These are phyloP conservation scores for Candida alai DNA, from an alignment of 805 yeast genomes.

Conservation along the genomic window DNA sequence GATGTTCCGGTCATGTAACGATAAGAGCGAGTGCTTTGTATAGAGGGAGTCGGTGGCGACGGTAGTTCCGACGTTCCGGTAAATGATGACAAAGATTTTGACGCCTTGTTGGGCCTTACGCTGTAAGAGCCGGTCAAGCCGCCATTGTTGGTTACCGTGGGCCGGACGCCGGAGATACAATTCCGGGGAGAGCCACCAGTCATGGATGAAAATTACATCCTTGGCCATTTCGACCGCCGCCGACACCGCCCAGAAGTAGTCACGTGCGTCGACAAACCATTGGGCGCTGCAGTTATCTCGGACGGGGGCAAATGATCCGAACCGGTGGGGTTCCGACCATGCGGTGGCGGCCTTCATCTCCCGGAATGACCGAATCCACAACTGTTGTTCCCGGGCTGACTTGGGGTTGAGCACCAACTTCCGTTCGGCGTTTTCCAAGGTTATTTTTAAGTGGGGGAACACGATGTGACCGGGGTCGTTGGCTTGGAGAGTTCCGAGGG, in stretches of 20 bases:
- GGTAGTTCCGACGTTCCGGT: conserved; percentile 89
- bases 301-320: conserved; percentile 90
- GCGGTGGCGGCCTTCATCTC: conserved; percentile 62
- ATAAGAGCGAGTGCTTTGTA: conserved; percentile 89
- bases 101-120: conserved; percentile 94
- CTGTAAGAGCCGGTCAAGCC: conserved; percentile 83
- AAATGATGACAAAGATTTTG: conserved; percentile 84
- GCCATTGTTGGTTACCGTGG: conserved; percentile 89
- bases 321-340: conserved; percentile 68
- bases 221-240: conserved; percentile 90
- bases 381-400: conserved; percentile 57
- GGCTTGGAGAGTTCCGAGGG: conserved; percentile 18
- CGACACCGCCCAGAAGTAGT: conserved; percentile 93
- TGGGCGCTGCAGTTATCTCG: conserved; percentile 84
- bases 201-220: conserved; percentile 91
- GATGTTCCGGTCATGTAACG: conserved; percentile 73
- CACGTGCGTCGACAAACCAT: conserved; percentile 96
- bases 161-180: conserved; percentile 90
- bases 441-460: conserved; percentile 49
- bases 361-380: conserved; percentile 74
- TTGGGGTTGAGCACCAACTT: conserved; percentile 68
- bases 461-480: conserved; percentile 38
- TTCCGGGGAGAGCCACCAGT: conserved; percentile 99
- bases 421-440: conserved; percentile 72
- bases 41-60: conserved; percentile 92